These are phyloP conservation scores for Metschnikowia lunata DNA, from an alignment of 805 yeast species.

Conservation along the genomic window DNA sequence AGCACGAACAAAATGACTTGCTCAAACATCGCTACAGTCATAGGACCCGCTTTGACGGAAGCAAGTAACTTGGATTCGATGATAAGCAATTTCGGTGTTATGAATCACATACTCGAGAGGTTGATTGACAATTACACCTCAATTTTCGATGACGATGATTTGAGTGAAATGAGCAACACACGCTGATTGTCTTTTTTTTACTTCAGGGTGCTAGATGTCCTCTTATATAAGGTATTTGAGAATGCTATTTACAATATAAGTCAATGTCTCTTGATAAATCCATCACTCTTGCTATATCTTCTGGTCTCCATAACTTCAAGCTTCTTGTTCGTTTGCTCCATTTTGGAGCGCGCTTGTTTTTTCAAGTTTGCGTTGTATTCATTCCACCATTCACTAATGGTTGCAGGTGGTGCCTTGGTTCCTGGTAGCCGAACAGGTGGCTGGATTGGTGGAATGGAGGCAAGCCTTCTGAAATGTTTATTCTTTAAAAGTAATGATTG, in stretches of 20 bases:
- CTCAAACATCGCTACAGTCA: constrained; percentile 85
- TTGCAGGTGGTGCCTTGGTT: constrained; percentile 26
- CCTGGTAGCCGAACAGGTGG: constrained; percentile 42
- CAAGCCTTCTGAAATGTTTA: constrained; percentile 49
- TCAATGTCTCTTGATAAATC: constrained; percentile 40
- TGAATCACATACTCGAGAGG: constrained; percentile 51
- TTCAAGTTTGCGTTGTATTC: constrained; percentile 29
- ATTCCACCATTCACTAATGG: constrained; percentile 36
- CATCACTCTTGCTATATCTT: constrained; percentile 25
- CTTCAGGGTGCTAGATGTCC: no score
- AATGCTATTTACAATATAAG: neutral
- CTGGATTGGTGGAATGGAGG: constrained; percentile 59
- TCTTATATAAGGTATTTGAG: neutral
- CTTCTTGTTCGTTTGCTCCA: constrained; percentile 33
- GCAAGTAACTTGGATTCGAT: constrained; percentile 47
- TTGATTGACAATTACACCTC: constrained; percentile 41
- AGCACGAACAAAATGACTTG: constrained; percentile 81
- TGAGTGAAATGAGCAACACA: no score
- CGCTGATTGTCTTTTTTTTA: no score
- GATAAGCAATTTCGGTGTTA: constrained; percentile 48
- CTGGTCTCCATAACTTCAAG: constrained; percentile 36
- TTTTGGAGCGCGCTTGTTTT: constrained; percentile 30
- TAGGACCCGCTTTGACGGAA: constrained; percentile 60
- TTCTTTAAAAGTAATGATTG: constrained; percentile 69
- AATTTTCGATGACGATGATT: constrained; percentile 6